Conservation (phyloP, 2,329 filamentous ascomycete genomes). For the Claviceps humidiphila region DNA sequence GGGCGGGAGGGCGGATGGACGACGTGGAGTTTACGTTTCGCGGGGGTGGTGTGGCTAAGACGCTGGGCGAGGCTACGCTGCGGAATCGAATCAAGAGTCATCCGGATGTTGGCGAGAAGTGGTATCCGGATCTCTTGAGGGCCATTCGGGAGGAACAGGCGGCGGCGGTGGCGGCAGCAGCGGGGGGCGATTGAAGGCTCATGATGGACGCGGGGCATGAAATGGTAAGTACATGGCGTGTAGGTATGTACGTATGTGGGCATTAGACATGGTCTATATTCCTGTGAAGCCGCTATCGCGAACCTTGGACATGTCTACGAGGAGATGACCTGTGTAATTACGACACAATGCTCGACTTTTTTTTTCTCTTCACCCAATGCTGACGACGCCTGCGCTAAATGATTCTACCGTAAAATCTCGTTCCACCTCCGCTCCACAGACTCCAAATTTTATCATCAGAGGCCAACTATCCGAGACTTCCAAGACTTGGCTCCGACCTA, state of each 20-base stretch:
- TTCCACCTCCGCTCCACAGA: conserved; percentile 2
- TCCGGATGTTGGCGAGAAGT: conserved; percentile 72
- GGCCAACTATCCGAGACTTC: background rate
- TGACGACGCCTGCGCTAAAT: conserved; percentile 6
- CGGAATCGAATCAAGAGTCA: conserved; percentile 79
- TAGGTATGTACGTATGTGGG: background rate
- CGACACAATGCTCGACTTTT: background rate
- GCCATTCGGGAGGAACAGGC: conserved; percentile 47
- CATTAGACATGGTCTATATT: background rate
- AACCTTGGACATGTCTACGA: background rate
- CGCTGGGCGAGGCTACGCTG: conserved; percentile 70
- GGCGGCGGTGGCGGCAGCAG: conserved; percentile 8
- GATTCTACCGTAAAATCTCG: background rate
- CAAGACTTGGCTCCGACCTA: background rate
- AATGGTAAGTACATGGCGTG: background rate
- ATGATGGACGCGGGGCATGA: conserved; percentile 10
- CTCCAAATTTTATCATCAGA: too few relatives aligned
- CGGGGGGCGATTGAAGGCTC: conserved; percentile 16
- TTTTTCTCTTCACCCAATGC: background rate
- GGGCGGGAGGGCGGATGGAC: conserved; percentile 45
- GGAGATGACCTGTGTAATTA: background rate
- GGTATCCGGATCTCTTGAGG: conserved; percentile 53
- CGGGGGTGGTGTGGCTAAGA: conserved; percentile 50
- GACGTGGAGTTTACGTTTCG: conserved; percentile 83
- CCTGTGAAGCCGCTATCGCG: background rate